Evolutionary conservation across 768 basidiomycete species (phyloP).

Genomic region (Pleurotus citrinopileatus): DNA sequence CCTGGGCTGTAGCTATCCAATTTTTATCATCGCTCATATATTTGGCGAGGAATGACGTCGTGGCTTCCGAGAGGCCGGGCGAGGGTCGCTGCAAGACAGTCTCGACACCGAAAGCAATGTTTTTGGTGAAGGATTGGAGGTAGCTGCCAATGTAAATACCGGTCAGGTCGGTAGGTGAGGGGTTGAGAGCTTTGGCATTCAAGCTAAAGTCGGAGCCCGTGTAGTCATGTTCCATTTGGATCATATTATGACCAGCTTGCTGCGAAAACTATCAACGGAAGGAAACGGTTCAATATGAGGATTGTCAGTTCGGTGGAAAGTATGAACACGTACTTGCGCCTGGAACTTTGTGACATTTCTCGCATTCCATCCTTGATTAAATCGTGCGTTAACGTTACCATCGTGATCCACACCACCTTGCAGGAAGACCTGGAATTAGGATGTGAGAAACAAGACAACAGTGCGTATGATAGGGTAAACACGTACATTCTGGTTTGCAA

Average conservation of each 20-base stretch:
- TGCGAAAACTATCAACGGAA: slow-evolving; percentile 62
- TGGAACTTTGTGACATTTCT: slow-evolving; percentile 82
- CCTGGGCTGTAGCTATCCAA: slow-evolving; percentile 92
- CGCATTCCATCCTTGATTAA: slow-evolving; percentile 87
- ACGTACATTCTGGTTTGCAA: slow-evolving; percentile 76
- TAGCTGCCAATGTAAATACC: slow-evolving; percentile 92
- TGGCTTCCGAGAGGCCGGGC: slow-evolving; percentile 66
- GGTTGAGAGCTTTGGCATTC: slow-evolving; percentile 89
- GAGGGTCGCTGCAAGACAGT: slow-evolving; percentile 78
- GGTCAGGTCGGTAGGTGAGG: slow-evolving; percentile 79
- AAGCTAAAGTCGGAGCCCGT: slow-evolving; percentile 83
- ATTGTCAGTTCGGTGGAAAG: not conserved
- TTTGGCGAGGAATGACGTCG: slow-evolving; percentile 79
- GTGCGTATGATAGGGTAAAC: slow-evolving; percentile 9
- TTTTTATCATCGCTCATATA: slow-evolving; percentile 66
- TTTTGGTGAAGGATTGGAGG: slow-evolving; percentile 90
- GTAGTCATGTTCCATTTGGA: slow-evolving; percentile 94
- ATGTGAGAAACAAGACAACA: slow-evolving; percentile 21
- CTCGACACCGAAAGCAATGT: slow-evolving; percentile 86
- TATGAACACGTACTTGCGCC: slow-evolving; percentile 61
- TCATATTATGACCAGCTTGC: slow-evolving; percentile 81
- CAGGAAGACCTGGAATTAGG: slow-evolving; percentile 66
- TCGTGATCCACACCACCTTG: slow-evolving; percentile 95
- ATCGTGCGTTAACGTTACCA: slow-evolving; percentile 82
- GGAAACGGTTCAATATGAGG: not conserved